A percentile compares a stretch with the other conserved stretches of the same genome.
Evolutionary conservation across 2,329 filamentous ascomycete genomes (phyloP).

Genomic region (Colletotrichum scovillei): DNA sequence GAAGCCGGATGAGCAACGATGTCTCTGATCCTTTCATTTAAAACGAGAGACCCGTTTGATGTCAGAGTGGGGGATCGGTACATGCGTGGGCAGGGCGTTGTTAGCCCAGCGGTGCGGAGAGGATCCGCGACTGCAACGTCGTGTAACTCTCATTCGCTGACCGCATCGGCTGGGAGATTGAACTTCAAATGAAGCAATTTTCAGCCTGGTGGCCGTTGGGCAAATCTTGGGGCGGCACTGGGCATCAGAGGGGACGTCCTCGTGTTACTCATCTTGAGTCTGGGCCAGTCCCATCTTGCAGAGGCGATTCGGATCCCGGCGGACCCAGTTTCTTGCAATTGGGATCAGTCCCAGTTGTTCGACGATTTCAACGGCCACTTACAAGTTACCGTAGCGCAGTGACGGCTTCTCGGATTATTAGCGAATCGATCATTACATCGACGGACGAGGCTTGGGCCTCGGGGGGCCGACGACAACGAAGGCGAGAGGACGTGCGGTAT

Average conservation of each 20-base stretch:
- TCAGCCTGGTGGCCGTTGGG: conserved; percentile 4
- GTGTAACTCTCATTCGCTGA: conserved; percentile 24
- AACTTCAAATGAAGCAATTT: conserved; percentile 33
- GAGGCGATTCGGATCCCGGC: conserved; percentile 12
- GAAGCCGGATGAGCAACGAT: conserved; percentile 17
- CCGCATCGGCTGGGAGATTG: conserved; percentile 27
- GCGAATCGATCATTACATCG: conserved; percentile 25
- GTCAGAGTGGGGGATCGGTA: conserved; percentile 33
- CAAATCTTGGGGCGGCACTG: not conserved
- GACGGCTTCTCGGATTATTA: not conserved
- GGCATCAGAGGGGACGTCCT: not conserved
- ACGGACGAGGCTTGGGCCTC: conserved; percentile 21
- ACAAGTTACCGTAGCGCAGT: not conserved
- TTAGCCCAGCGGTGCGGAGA: conserved; percentile 22
- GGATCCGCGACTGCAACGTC: conserved; percentile 34
- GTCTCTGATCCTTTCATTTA: conserved; percentile 34
- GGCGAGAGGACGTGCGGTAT: conserved; percentile 27
- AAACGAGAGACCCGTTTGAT: conserved; percentile 32
- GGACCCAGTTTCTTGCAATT: not conserved
- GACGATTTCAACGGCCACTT: conserved; percentile 13
- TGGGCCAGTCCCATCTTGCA: not conserved
- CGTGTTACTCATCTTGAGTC: not conserved
- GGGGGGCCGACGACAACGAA: not conserved
- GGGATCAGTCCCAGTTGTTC: not conserved
- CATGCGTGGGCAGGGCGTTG: conserved; percentile 15